Percentiles rank a stretch among this genome's conserved stretches.
These are phyloP conservation scores for Cylindricascospora bacillispora DNA, from an alignment of 1,139 yeast genomes.

Conservation along the genomic window DNA sequence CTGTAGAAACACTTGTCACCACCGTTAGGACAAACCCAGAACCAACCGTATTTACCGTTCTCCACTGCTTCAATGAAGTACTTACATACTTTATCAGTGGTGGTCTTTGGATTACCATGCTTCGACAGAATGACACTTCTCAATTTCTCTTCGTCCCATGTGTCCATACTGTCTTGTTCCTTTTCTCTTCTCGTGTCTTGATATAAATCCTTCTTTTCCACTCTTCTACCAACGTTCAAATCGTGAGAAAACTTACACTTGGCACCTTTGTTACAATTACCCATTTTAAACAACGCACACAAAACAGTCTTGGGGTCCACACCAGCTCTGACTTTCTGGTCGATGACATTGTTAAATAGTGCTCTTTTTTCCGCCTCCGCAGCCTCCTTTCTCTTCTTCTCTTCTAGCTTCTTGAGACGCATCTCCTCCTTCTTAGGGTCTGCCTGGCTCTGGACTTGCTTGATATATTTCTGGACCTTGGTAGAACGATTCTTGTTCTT, in stretches of 20 bases:
- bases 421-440: slow-evolving; percentile 69
- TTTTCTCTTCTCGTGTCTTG: slow-evolving; percentile 72
- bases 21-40: slow-evolving; percentile 95
- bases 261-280: slow-evolving; percentile 76
- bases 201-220: slow-evolving; percentile 82
- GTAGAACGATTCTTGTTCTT: slow-evolving; percentile 89
- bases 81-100: slow-evolving; percentile 93
- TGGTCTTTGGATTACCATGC: slow-evolving; percentile 88
- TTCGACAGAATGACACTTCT: slow-evolving; percentile 77
- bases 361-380: slow-evolving; percentile 83
- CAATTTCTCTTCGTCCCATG: slow-evolving; percentile 94
- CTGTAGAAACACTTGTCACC: slow-evolving; percentile 88
- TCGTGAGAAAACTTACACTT: slow-evolving; percentile 96
- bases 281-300: slow-evolving; percentile 85
- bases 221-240: slow-evolving; percentile 72
- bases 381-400: slow-evolving; percentile 80
- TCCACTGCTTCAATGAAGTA: slow-evolving; percentile 93
- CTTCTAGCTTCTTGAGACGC: slow-evolving; percentile 65
- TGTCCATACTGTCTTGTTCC: slow-evolving; percentile 83
- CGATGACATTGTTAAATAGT: slow-evolving; percentile 51
- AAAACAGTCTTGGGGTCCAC: slow-evolving; percentile 93
- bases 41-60: slow-evolving; percentile 97
- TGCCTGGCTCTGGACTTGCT: slow-evolving; percentile 61
- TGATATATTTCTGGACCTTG: slow-evolving; percentile 77
- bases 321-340: slow-evolving; percentile 90